A percentile compares a stretch with the other conserved stretches of the same genome.
Conservation (phyloP, 805 yeast genomes). For the Saturnispora hagleri region DNA sequence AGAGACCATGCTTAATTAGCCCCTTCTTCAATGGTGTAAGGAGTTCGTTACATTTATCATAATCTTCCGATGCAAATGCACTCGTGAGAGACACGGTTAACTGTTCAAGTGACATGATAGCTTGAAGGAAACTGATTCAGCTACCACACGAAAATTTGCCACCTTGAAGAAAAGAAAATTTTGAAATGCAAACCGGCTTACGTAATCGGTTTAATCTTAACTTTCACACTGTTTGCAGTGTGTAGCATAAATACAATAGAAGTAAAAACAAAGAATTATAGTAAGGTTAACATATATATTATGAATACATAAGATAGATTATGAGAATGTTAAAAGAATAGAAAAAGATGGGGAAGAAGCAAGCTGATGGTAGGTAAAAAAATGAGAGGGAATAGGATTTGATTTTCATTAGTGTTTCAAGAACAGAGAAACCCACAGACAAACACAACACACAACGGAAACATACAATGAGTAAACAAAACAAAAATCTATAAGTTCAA, state of each 20-base stretch:
- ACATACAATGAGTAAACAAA: neutral
- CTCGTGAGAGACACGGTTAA: conserved; percentile 61
- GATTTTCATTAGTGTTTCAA: neutral
- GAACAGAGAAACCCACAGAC: neutral
- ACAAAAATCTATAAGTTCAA: neutral
- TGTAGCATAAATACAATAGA: neutral
- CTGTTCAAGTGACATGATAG: conserved; percentile 49
- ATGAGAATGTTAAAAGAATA: neutral
- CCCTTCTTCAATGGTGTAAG: conserved; percentile 71
- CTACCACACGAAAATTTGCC: neutral
- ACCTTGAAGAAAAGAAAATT: neutral
- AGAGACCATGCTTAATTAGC: conserved; percentile 64
- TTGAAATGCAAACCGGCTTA: neutral
- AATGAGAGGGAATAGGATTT: neutral
- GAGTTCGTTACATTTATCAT: conserved; percentile 47
- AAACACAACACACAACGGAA: neutral
- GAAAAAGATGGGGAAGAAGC: neutral
- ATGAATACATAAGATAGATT: neutral
- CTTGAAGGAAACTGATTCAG: neutral
- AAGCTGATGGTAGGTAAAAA: neutral
- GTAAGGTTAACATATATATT: neutral
- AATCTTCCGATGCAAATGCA: conserved; percentile 55
- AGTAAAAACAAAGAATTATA: neutral
- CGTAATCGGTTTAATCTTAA: neutral
- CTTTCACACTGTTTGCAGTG: neutral